These are phyloP conservation scores for Saturnispora halmiae DNA, from an alignment of 805 yeast species.

Conservation along the genomic window DNA sequence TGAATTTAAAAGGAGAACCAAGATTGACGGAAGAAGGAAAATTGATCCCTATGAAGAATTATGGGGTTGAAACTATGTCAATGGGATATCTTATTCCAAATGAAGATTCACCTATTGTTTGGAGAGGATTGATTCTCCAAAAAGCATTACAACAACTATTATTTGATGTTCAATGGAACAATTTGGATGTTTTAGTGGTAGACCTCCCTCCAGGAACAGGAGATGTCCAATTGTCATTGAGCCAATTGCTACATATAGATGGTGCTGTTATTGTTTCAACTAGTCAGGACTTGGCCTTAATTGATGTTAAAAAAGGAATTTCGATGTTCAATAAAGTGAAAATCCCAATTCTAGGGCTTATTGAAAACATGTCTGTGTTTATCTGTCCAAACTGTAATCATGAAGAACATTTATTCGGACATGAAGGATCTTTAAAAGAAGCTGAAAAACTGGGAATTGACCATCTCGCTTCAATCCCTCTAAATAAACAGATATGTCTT, in stretches of 20 bases:
- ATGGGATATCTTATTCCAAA: conserved; percentile 72
- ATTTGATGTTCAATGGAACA: conserved; percentile 70
- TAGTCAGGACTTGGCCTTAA: conserved; percentile 76
- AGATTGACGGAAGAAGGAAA: conserved; percentile 42
- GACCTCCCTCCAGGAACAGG: conserved; percentile 95
- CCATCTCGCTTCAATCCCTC: conserved; percentile 59
- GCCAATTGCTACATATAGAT: conserved; percentile 65
- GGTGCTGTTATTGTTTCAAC: conserved; percentile 81
- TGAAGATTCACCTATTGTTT: conserved; percentile 62
- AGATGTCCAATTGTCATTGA: conserved; percentile 74
- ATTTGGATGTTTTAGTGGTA: conserved; percentile 58
- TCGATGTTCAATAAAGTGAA: conserved; percentile 66
- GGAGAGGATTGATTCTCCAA: conserved; percentile 85
- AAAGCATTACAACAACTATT: conserved; percentile 79
- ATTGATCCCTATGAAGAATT: conserved; percentile 58
- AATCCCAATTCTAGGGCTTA: conserved; percentile 65
- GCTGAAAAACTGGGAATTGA: conserved; percentile 40
- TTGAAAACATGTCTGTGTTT: conserved; percentile 75
- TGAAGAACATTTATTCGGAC: conserved; percentile 66
- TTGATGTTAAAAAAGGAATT: conserved; percentile 74
- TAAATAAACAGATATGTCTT: conserved; percentile 48
- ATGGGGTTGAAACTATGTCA: conserved; percentile 77
- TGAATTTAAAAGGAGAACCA: conserved; percentile 66
- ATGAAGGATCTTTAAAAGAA: conserved; percentile 46
- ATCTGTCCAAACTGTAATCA: conserved; percentile 70